A percentile compares a stretch with the other conserved stretches of the same genome.
These are phyloP conservation scores for Suillus sp. DNA, from an alignment of 768 basidiomycete genomes.

Conservation along the genomic window DNA sequence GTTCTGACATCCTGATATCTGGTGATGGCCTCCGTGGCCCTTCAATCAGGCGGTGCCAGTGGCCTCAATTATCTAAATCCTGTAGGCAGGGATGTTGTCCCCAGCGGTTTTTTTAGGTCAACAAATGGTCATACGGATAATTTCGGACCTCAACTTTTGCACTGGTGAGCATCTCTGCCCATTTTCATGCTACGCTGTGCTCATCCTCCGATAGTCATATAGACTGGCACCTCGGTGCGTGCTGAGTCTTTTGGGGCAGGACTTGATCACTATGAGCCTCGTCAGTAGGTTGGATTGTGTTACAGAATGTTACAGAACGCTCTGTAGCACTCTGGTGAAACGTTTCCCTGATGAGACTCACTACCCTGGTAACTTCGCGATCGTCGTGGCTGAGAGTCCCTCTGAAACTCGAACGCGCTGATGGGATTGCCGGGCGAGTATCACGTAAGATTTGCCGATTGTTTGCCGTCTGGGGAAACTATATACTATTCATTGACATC, in stretches of 20 bases:
- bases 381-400: constrained; percentile 31
- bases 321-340: too few species aligned
- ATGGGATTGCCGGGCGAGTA: constrained; percentile 21
- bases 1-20: neutral
- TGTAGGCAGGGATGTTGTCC: too few species aligned
- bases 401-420: constrained; percentile 18
- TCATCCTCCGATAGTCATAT: constrained; percentile 23
- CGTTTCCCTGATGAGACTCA: too few species aligned
- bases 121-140: constrained; percentile 69
- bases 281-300: too few species aligned
- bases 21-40: neutral
- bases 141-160: constrained; percentile 57
- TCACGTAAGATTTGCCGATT: neutral
- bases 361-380: constrained; percentile 26
- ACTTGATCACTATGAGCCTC: too few species aligned
- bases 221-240: constrained; percentile 33
- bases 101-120: too few species aligned
- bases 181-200: constrained; percentile 2
- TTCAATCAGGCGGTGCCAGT: too few species aligned
- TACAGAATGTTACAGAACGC: too few species aligned
- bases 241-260: constrained; percentile 11
- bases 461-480: constrained; percentile 19
- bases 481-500: constrained; percentile 20
- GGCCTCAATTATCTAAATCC: too few species aligned
- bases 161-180: constrained; percentile 30